phyloP scores from a whole-genome alignment of 2,329 filamentous ascomycete species.

The Penicillium sp. region DNA sequence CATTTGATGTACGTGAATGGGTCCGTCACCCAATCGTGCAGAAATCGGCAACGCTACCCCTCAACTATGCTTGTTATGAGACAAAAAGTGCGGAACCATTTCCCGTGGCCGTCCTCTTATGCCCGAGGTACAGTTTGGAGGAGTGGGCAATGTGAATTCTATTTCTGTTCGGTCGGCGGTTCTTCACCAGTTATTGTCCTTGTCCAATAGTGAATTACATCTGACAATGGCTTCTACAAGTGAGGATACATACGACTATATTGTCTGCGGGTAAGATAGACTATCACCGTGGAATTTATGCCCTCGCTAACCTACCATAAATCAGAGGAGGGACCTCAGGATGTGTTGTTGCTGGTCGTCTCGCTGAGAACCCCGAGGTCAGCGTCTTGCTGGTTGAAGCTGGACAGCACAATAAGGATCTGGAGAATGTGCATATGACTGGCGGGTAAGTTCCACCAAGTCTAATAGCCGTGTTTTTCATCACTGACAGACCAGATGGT shows the following conservation, averaged over 20 bases:
- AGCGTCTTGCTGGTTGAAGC: slow-evolving; percentile 48
- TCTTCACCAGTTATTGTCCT: neutral
- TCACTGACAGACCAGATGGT: slow-evolving; percentile 32
- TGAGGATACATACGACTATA: slow-evolving; percentile 27
- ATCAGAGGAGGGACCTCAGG: slow-evolving; percentile 48
- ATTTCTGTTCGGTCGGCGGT: neutral
- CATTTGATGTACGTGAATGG: neutral
- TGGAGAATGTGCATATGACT: slow-evolving; percentile 48
- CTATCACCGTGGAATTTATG: neutral
- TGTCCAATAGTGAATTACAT: neutral
- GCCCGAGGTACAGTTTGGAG: neutral
- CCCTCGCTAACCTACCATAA: slow-evolving; percentile 1
- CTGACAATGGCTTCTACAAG: slow-evolving; percentile 16
- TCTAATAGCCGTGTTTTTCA: neutral
- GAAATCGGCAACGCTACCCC: neutral
- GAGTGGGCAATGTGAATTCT: neutral
- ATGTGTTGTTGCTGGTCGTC: slow-evolving; percentile 48
- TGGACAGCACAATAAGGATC: slow-evolving; percentile 44
- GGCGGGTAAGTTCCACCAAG: slow-evolving; percentile 33
- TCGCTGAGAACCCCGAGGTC: slow-evolving; percentile 45
- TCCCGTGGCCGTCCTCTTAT: neutral
- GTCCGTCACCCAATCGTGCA: neutral
- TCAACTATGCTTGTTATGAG: neutral
- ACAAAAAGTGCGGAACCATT: neutral
- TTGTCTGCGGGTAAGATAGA: slow-evolving; percentile 30